Base-by-base conservation (phyloP, 345 rosid species). In the Linum lewisii region DNA sequence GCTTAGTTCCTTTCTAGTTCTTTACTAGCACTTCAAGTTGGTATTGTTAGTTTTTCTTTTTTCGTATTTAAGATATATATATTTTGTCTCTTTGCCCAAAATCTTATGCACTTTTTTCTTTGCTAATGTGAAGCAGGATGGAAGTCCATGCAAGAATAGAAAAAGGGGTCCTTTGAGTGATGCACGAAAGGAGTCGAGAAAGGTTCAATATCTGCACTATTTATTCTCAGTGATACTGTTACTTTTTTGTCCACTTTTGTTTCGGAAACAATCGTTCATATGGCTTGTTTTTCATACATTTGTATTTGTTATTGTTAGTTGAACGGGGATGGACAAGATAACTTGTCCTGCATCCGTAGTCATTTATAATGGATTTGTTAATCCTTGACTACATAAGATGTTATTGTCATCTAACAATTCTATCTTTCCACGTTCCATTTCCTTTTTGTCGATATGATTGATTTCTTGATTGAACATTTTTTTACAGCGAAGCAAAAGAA, bases 151-250 rank as follows among this genome's bases (percentile, higher is more conserved):
- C 66, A 61, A 67, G 51, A 75, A 77, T 70, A 82, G 67, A 63
- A 92, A 73, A 62, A 73, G 75, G 47, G 70, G 81, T 63, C 72
- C 67, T 26, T 69, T 19, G 24, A 73, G 85, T 6, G 63, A 79
- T 64, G 76, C 81, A 59, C 75, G 63, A 51, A 91, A 83, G 69
- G 82, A 71, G 37, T 81, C 75, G 82, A 83, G 80, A 75, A 86
- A 74, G 90, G 93, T 92, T 62, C 42, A 42, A 1, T 37, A 36
- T 57, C 24, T 50, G 20, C 32, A 38, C 61, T 24, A 29, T 23
- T 29, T 18, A 0, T 29, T 64, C 59, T 26, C n/a, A n/a, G 54
- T 62, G 14, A 9, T 38, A 38, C 11, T 15, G 15, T 24, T 15
- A 24, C 56, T 54, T 25, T 59, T 65, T 25, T 36, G 23, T 21